Evolutionary conservation across 371 early-diverging fungal species (phyloP).

Genomic region (Aphelidium insulamus): DNA sequence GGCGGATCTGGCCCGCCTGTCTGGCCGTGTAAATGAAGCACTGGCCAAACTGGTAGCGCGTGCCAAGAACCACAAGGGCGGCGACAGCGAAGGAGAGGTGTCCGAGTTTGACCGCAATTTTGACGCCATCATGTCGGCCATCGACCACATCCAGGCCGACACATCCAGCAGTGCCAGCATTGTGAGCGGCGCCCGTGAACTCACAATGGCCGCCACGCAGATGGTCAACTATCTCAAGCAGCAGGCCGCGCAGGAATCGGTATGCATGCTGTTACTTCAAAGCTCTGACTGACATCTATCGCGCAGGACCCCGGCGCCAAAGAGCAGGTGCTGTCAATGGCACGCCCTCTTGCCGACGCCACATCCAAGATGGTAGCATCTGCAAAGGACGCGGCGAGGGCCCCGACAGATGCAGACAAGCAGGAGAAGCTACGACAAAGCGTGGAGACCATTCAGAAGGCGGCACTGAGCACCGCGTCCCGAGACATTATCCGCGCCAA

Average conservation of each 20-base stretch:
- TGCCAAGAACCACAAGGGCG: slow-evolving; percentile 7
- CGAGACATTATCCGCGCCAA: slow-evolving; percentile 11
- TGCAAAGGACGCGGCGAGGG: slow-evolving; percentile 16
- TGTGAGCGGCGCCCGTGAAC: slow-evolving; percentile 12
- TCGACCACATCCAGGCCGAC: slow-evolving; percentile 5
- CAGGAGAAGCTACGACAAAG: slow-evolving; percentile 8
- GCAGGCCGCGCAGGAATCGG: slow-evolving; percentile 3
- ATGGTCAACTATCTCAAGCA: slow-evolving; percentile 15
- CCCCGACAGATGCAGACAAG: slow-evolving; percentile 5
- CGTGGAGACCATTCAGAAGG: slow-evolving; percentile 8
- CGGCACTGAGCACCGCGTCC: slow-evolving; percentile 6
- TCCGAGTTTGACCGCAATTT: background rate
- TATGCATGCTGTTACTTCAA: too few relatives aligned
- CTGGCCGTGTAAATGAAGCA: background rate
- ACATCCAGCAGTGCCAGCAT: too few relatives aligned
- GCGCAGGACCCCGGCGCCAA: slow-evolving; percentile 6
- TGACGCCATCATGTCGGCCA: background rate
- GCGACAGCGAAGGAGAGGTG: slow-evolving; percentile 3
- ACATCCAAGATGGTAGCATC: slow-evolving; percentile 17
- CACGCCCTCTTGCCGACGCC: slow-evolving; percentile 15
- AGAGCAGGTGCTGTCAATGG: slow-evolving; percentile 8
- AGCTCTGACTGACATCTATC: too few relatives aligned
- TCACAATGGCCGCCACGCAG: slow-evolving; percentile 15
- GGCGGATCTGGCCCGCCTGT: background rate
- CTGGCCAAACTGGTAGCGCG: background rate